Evolutionary conservation across 768 basidiomycete species (phyloP), one percentile per base, ranked within the genome.

Genomic region (Gymnopilus junonius): DNA sequence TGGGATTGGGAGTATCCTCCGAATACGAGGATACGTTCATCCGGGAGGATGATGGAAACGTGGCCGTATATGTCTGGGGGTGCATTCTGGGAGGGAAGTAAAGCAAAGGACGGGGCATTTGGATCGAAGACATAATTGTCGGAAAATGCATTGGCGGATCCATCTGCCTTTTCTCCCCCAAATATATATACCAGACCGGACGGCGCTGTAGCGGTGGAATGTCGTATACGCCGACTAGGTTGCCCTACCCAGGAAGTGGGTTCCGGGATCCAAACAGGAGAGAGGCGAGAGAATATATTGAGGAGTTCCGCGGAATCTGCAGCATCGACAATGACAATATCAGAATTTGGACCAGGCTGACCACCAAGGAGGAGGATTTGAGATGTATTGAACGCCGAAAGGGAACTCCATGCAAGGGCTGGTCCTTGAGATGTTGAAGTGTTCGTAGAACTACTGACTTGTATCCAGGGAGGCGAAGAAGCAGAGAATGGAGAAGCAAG

Each of bases 131-230:
- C 71, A 67, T 87, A 93, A 59, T 90, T 83, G 48, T 91, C 87
- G 5, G 83, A 77, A 69, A 91, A 88, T 0, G 79, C 84, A 53
- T 75, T 78, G 1, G 81, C 81, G 8, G 94, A 95, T 12, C 87
- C 92, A 73, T 97, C 95, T n/a, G 86, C 86, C 68, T 83, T 88
- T 75, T 91, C 84, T 8, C 95, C 95, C 3, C 95, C 95, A 48
- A 91, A 82, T 35, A 96, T 81, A 76, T 83, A 93, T 11, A 93
- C 79, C 46, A 78, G 76, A 6, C 87, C 88, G 7, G 76, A 75
- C 6, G 70, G 64, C 0, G 79, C 62, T 11, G 84, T 80, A 8
- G 84, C 80, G 6, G 90, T 75, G 8, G 91, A 82, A 70, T 95
- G 93, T 68, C 88, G 86, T n/a, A 92, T 88, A 48, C 94, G 86